Evolutionary conservation across 2,329 filamentous ascomycete genomes (phyloP).

Genomic region (Fusarium nanum): DNA sequence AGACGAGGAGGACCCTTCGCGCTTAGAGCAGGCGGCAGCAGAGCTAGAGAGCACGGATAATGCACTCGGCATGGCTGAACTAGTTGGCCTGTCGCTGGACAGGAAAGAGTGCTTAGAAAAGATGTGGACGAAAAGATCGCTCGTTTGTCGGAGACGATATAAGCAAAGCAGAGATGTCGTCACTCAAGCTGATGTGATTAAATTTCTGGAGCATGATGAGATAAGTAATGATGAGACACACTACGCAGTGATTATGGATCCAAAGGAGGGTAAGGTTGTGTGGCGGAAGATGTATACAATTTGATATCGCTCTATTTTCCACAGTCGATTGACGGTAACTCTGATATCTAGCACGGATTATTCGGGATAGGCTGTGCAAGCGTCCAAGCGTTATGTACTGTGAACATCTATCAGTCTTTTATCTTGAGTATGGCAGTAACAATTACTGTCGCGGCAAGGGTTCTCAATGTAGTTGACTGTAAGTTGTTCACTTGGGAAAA

Average conservation of each 20-base stretch:
- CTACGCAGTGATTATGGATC: slow-evolving; percentile 58
- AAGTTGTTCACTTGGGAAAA: no score
- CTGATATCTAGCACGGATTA: no score
- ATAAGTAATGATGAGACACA: slow-evolving; percentile 50
- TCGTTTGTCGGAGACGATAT: not conserved
- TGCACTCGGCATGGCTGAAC: slow-evolving; percentile 39
- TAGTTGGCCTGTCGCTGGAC: slow-evolving; percentile 40
- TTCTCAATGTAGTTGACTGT: no score
- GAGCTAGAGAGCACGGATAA: slow-evolving; percentile 6
- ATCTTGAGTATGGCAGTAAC: no score
- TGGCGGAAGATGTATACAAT: slow-evolving; percentile 19
- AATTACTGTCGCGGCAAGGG: no score
- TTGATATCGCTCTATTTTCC: not conserved
- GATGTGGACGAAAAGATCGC: slow-evolving; percentile 30
- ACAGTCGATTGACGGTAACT: not conserved
- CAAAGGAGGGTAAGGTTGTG: slow-evolving; percentile 55
- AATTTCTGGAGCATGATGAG: slow-evolving; percentile 40
- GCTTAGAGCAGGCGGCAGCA: slow-evolving; percentile 15
- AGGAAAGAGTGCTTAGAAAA: slow-evolving; percentile 40
- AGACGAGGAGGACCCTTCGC: slow-evolving; percentile 40
- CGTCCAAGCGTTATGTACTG: no score
- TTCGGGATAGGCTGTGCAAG: no score
- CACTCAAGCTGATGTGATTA: slow-evolving; percentile 38
- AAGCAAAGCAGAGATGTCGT: slow-evolving; percentile 13
- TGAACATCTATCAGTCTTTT: no score